These are phyloP conservation scores for Fusarium sp. DNA, from an alignment of 2,329 filamentous ascomycete genomes.

Conservation along the genomic window DNA sequence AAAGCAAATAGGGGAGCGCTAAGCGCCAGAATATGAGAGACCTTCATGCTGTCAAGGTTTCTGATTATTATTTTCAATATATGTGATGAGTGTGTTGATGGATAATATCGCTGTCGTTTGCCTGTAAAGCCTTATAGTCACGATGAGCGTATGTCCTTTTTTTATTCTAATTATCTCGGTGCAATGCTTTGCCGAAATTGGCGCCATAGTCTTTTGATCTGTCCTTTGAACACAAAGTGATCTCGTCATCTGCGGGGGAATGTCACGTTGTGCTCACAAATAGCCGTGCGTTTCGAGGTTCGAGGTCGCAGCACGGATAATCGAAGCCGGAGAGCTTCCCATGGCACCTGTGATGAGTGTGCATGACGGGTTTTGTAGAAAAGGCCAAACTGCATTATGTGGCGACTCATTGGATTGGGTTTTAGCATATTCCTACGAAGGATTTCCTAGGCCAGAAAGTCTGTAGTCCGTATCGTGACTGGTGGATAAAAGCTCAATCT, in stretches of 20 bases:
- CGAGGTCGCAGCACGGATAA: neutral
- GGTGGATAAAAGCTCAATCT: neutral
- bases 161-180: neutral
- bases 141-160: neutral
- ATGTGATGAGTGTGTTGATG: neutral
- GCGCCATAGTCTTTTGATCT: accelerated
- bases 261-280: neutral
- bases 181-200: neutral
- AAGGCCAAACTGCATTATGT: too few relatives aligned
- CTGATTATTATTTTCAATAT: neutral
- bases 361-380: neutral
- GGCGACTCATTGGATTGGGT: neutral
- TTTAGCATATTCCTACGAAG: neutral
- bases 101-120: neutral
- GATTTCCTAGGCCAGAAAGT: neutral
- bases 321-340: neutral
- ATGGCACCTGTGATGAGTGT: too few relatives aligned
- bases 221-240: accelerated
- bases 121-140: too few relatives aligned
- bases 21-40: neutral
- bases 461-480: neutral
- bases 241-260: neutral
- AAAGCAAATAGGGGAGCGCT: neutral
- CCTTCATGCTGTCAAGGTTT: neutral
- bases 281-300: neutral